Conservation (phyloP, 257 asterid species). For the Oldenlandia corymbosa region DNA sequence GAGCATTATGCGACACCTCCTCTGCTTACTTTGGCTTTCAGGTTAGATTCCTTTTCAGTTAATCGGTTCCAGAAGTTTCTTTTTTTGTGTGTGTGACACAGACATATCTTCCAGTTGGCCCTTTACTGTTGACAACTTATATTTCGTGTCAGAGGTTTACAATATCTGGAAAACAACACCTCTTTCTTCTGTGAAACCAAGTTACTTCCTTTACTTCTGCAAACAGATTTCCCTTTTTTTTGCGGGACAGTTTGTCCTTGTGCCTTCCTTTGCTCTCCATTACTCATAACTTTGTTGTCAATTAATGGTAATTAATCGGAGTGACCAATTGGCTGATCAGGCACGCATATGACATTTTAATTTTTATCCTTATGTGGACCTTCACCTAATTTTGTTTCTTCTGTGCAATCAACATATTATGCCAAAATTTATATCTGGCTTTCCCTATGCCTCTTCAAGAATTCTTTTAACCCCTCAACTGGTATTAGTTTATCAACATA, state of each 20-base stretch:
- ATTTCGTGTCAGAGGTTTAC: not conserved
- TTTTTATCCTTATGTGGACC: too few relatives aligned
- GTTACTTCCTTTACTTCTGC: too few relatives aligned
- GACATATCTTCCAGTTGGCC: not conserved
- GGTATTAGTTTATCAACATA: too few relatives aligned
- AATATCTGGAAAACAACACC: not conserved
- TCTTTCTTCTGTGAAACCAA: not conserved
- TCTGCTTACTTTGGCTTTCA: conserved; percentile 39
- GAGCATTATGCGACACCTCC: conserved; percentile 31
- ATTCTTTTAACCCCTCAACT: not conserved
- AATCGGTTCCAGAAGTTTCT: not conserved
- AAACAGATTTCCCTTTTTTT: not conserved
- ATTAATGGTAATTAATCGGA: too few relatives aligned
- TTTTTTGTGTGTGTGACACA: conserved; percentile 3
- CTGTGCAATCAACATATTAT: too few relatives aligned
- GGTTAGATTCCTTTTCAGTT: conserved; percentile 32
- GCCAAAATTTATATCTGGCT: too few relatives aligned
- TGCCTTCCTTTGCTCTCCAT: not conserved
- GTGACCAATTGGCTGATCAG: too few relatives aligned
- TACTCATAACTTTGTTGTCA: too few relatives aligned
- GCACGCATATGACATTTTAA: too few relatives aligned
- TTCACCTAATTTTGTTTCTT: too few relatives aligned
- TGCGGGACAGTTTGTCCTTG: not conserved
- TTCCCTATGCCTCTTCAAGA: too few relatives aligned
- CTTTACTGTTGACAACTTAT: too few relatives aligned